Evolutionary conservation across 2,329 filamentous ascomycete genomes (phyloP), one percentile per base, ranked within the genome.

Genomic region (Ascochyta koolunga): DNA sequence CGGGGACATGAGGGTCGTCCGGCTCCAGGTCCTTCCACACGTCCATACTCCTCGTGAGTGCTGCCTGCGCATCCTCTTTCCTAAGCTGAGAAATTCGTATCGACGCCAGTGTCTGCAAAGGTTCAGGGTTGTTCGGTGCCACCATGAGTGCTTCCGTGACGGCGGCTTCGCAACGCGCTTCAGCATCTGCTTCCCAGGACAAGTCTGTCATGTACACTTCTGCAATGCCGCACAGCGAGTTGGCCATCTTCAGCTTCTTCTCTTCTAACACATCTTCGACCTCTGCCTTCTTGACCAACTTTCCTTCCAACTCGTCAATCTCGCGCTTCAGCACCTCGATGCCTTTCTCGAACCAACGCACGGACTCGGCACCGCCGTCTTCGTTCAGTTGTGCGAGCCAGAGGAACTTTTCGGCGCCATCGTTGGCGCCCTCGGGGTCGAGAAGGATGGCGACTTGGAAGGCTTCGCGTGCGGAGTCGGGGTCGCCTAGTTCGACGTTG

Each of bases 121-220:
- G 90, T 77, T 97, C 93, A 4, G 93, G 85, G 50, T 86, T 88
- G 50, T 88, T 84, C 4, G 93, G 92, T 54, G 90, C 90, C 57
- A 96, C 85, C 66, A 96, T 80, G 51, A 95, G 87, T 22, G 95
- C 95, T 78, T 99, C 92, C 5, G 93, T 96, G 60, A 98, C 86
- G 54, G 96, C 86, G 5, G 85, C 80, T 77, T 99, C 93, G 79
- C 96, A 99, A 63, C 88, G 85, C 62, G 84, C 80, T 78, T 99
- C 95, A 5, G 93, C 95, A 70, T 97, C 92, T 46, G 87, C 86
- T 76, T 97, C 93, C 91, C 83, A 88, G 67, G 90, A 95, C 66
- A 98, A 79, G 78, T 99, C 95, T 10, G 95, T 99, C 95, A 99
- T 99, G 80, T 97, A 99, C 43, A 99, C 91, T 78, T 99, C 95